Evolutionary conservation across 306 rosid genomes (phyloP).

Genomic region (Citrullus colocynthis): DNA sequence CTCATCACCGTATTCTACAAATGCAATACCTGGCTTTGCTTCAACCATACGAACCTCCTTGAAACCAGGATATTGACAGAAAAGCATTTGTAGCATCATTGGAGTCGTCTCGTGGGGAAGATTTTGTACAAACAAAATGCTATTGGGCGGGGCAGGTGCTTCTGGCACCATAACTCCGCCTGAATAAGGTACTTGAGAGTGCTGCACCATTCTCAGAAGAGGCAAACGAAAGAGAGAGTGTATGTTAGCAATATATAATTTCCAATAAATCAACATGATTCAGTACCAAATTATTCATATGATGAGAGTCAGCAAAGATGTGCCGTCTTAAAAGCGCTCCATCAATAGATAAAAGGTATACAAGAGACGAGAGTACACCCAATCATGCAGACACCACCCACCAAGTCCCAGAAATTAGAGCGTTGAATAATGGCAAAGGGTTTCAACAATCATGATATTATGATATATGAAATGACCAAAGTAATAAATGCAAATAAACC

Average conservation of each 20-base stretch:
- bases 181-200: conserved; percentile 64
- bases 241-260: neutral
- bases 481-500: neutral
- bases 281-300: neutral
- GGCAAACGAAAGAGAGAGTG: neutral
- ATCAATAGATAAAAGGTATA: neutral
- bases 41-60: conserved; percentile 99
- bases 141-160: conserved; percentile 98
- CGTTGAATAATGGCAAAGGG: neutral
- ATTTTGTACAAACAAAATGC: conserved; percentile 82
- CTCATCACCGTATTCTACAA: conserved; percentile 85
- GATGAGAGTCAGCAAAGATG: neutral
- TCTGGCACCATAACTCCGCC: conserved; percentile 82
- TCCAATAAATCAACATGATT: neutral
- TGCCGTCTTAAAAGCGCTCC: neutral
- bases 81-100: conserved; percentile 97
- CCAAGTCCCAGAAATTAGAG: neutral
- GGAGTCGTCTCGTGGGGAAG: conserved; percentile 87
- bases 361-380: neutral
- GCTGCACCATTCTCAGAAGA: conserved; percentile 23
- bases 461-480: neutral
- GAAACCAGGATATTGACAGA: conserved; percentile 79
- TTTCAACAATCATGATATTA: neutral
- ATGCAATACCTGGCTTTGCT: conserved; percentile 93
- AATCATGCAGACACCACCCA: neutral